phyloP scores from a whole-genome alignment of 805 yeast genomes.

The Ogataea nitratoaversa region DNA sequence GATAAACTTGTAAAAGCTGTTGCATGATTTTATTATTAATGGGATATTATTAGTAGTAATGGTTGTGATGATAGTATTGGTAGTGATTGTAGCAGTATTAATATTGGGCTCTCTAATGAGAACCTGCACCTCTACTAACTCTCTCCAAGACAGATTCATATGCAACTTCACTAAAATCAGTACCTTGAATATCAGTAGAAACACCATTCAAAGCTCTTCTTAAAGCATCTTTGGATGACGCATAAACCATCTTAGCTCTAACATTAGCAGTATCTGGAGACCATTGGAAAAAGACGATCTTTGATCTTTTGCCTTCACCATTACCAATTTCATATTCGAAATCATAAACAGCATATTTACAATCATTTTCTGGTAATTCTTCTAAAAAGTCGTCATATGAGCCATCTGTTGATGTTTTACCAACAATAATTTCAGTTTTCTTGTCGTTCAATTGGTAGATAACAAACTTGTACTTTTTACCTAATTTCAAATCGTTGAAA shows the following conservation, averaged over 20 bases:
- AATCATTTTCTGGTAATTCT: conserved; percentile 90
- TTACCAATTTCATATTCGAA: conserved; percentile 88
- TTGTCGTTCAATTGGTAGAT: conserved; percentile 76
- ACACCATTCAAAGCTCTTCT: conserved; percentile 97
- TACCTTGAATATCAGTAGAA: conserved; percentile 93
- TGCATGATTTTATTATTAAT: no score
- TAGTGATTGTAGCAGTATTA: no score
- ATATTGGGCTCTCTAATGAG: no score
- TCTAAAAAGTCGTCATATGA: conserved; percentile 85
- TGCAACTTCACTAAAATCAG: conserved; percentile 95
- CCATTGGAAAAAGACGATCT: conserved; percentile 80
- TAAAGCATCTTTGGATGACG: conserved; percentile 95
- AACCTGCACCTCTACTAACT: conserved; percentile 79
- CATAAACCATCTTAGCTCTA: conserved; percentile 96
- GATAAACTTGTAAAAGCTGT: no score
- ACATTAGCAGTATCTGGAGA: conserved; percentile 97
- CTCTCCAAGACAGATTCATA: conserved; percentile 88
- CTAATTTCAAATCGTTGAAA: conserved; percentile 93
- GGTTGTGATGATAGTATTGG: no score
- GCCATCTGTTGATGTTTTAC: conserved; percentile 66
- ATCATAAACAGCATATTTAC: conserved; percentile 95
- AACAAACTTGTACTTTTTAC: conserved; percentile 82
- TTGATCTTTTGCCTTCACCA: conserved; percentile 87
- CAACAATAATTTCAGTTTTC: conserved; percentile 88
- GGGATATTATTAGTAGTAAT: no score